Base-by-base conservation (phyloP, 2,329 filamentous ascomycete species). In the Rutstroemia sp. region DNA sequence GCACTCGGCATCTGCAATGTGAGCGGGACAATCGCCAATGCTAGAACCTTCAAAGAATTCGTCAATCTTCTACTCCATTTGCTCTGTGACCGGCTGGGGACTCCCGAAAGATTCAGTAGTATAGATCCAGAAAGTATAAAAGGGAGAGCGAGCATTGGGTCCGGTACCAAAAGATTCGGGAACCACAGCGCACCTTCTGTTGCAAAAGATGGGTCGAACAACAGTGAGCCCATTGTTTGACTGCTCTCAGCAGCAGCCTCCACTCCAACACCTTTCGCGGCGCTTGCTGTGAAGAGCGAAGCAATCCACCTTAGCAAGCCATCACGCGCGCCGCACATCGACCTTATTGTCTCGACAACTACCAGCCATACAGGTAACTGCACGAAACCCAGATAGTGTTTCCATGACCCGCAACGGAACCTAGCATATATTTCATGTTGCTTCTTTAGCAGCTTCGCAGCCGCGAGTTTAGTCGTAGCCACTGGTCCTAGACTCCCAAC, bases 111-210 rank as follows among this genome's bases (percentile, higher is more conserved):
- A 59, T 79, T 81, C 7, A 73, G 59, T 16, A 82, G 67, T 57
- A 82, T 76, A 4, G 75, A 70, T 0, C 68, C 71, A 0, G 75
- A 76, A 21, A 82, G 70, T 3, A 76, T 57, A 42, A 75, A 71
- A 0, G 80, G 79, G 1, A 84, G 71, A 2, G 73, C 61, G 2
- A 76, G 69, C 2, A 74, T 74, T 0, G 80, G 73, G 62, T 86
- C 82, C 8, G 78, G 70, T 0, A 73, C 64, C 5, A 80, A 70
- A 14, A 86, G 74, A 65, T 85, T 74, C 1, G 76, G 74, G 56
- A 84, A 83, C 82, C 82, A 86, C 2, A 82, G 71, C 3, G 77
- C 74, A n/a, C 82, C 82, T 69, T 83, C 82, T 7, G 67, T 74
- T 5, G 76, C 73, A 16, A 86, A 69, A 4, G 75, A 59, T 54